phyloP scores from a whole-genome alignment of 306 rosid species.

The Ziziphus jujuba region DNA sequence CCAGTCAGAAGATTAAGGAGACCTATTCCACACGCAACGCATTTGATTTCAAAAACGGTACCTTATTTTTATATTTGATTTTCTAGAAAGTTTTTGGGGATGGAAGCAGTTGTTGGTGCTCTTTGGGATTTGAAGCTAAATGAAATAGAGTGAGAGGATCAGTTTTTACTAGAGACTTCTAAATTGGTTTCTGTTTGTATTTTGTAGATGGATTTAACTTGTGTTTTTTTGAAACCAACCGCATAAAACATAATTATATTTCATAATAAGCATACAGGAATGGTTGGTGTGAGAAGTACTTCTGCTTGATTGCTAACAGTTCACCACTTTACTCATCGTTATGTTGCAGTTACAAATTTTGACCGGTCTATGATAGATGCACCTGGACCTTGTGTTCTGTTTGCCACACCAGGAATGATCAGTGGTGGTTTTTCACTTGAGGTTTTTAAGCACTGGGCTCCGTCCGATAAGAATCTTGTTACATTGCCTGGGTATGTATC shows the following conservation, averaged over 20 bases:
- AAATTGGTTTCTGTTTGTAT: neutral
- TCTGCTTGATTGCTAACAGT: slow-evolving; percentile 7
- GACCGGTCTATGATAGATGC: slow-evolving; percentile 77
- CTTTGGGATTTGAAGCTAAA: neutral
- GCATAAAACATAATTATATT: neutral
- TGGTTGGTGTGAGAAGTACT: slow-evolving; percentile 15
- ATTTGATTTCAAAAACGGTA: slow-evolving; percentile 87
- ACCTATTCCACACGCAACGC: slow-evolving; percentile 68
- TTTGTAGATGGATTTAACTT: neutral
- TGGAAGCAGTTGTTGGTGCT: neutral
- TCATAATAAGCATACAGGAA: neutral
- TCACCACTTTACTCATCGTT: slow-evolving; percentile 12
- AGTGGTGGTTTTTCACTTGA: slow-evolving; percentile 91
- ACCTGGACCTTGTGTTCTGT: slow-evolving; percentile 97
- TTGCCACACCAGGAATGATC: slow-evolving; percentile 97
- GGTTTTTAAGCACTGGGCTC: slow-evolving; percentile 94
- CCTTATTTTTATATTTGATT: slow-evolving; percentile 12
- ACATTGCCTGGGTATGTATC: slow-evolving; percentile 72
- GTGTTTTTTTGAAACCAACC: neutral
- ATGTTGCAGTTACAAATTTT: slow-evolving; percentile 68
- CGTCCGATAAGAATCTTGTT: slow-evolving; percentile 74
- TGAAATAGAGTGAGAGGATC: neutral
- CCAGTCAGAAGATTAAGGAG: slow-evolving; percentile 92
- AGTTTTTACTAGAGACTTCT: neutral
- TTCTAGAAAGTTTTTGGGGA: neutral